Conservation (phyloP, 2,329 filamentous ascomycete genomes). For the Atkinsonella hypoxylon region DNA sequence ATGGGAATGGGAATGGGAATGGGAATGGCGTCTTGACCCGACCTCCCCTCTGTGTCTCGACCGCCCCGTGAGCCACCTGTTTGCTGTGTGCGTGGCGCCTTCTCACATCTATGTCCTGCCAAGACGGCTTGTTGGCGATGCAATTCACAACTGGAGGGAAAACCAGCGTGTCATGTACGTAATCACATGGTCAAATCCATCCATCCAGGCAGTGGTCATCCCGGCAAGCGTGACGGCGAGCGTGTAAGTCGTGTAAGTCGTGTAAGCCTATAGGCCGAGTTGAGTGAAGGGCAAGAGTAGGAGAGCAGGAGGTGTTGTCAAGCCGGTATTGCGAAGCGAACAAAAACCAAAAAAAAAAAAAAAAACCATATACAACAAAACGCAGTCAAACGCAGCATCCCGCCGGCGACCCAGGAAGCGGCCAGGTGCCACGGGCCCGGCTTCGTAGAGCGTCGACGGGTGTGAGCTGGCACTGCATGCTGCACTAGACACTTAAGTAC, state of each 20-base stretch:
- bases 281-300: too few species aligned
- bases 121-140: too few species aligned
- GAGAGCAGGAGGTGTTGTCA: neutral
- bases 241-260: neutral
- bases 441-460: neutral
- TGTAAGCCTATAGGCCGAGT: neutral
- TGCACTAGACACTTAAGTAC: neutral
- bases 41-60: too few species aligned
- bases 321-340: neutral
- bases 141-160: too few species aligned
- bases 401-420: neutral
- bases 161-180: too few species aligned
- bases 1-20: too few species aligned
- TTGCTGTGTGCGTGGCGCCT: too few species aligned
- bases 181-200: neutral
- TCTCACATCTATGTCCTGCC: too few species aligned
- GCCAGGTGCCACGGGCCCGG: neutral
- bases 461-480: neutral
- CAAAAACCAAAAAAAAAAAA: neutral
- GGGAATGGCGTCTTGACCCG: too few species aligned
- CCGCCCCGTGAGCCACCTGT: too few species aligned
- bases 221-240: neutral
- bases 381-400: neutral
- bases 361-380: neutral
- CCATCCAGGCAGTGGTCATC: neutral